Evolutionary conservation across 2,329 filamentous ascomycete species (phyloP).

Genomic region (Aspergillus carbonarius): DNA sequence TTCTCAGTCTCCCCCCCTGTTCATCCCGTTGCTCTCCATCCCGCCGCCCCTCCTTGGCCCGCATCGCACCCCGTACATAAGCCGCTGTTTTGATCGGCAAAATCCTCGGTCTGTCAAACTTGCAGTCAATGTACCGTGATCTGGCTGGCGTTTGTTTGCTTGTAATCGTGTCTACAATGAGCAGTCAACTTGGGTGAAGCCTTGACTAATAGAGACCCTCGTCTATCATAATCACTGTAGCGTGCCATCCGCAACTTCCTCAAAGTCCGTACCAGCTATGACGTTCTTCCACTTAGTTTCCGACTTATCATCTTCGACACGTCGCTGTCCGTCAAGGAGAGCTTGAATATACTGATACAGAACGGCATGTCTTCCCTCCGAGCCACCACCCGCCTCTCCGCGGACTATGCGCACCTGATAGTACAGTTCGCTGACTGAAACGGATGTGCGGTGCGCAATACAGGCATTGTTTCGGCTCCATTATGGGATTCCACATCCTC

Average conservation of each 20-base stretch:
- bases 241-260: conserved; percentile 92
- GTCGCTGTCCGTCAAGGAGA: conserved; percentile 93
- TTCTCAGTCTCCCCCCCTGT: conserved; percentile 7
- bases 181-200: conserved; percentile 14
- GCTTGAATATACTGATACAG: conserved; percentile 88
- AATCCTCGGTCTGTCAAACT: neutral
- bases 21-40: conserved; percentile 13
- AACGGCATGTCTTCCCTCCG: conserved; percentile 64
- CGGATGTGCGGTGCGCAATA: conserved; percentile 19
- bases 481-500: conserved; percentile 94
- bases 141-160: neutral
- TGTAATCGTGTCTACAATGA: conserved; percentile 12
- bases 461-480: conserved; percentile 95
- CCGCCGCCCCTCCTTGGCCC: conserved; percentile 6
- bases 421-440: conserved; percentile 20
- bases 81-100: neutral
- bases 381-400: neutral
- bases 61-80: conserved; percentile 9
- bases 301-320: conserved; percentile 95
- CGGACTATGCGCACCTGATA: neutral
- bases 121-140: neutral
- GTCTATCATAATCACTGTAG: conserved; percentile 48
- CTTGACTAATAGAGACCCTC: conserved; percentile 28
- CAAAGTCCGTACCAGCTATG: conserved; percentile 94
- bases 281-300: conserved; percentile 94